Evolutionary conservation across 2,329 filamentous ascomycete species (phyloP).

Genomic region (Microcyclospora pomicola): DNA sequence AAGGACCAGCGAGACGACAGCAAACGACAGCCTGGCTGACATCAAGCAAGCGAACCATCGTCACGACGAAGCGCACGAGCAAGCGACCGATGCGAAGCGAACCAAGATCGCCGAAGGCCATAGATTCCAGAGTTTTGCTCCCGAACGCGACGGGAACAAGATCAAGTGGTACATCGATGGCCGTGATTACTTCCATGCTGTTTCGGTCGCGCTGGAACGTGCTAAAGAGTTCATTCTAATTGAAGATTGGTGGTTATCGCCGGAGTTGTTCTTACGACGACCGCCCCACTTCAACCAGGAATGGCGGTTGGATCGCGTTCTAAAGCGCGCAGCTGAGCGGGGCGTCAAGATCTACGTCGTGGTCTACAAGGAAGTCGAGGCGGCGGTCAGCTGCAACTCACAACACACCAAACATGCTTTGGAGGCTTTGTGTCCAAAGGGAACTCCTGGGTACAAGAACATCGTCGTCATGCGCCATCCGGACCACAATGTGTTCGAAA

Average conservation of each 20-base stretch:
- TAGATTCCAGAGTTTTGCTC: constrained; percentile 82
- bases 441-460: constrained; percentile 69
- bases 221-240: constrained; percentile 94
- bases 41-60: constrained; percentile 51
- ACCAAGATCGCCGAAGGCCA: constrained; percentile 56
- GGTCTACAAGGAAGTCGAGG: constrained; percentile 68
- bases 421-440: constrained; percentile 64
- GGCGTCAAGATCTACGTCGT: constrained; percentile 91
- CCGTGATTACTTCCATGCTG: constrained; percentile 85
- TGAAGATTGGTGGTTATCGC: constrained; percentile 92
- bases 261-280: constrained; percentile 70
- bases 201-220: constrained; percentile 76
- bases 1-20: too few species aligned
- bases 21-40: too few species aligned
- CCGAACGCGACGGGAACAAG: constrained; percentile 68
- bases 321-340: constrained; percentile 79
- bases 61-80: constrained; percentile 86
- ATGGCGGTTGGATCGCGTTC: constrained; percentile 70
- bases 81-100: constrained; percentile 69
- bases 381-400: constrained; percentile 72
- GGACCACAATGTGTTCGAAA: constrained; percentile 89
- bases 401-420: constrained; percentile 83
- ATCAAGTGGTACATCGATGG: constrained; percentile 95
- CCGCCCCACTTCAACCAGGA: constrained; percentile 72
- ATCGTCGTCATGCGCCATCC: constrained; percentile 83